Conservation (phyloP, 306 rosid genomes). For the Quercus alba region DNA sequence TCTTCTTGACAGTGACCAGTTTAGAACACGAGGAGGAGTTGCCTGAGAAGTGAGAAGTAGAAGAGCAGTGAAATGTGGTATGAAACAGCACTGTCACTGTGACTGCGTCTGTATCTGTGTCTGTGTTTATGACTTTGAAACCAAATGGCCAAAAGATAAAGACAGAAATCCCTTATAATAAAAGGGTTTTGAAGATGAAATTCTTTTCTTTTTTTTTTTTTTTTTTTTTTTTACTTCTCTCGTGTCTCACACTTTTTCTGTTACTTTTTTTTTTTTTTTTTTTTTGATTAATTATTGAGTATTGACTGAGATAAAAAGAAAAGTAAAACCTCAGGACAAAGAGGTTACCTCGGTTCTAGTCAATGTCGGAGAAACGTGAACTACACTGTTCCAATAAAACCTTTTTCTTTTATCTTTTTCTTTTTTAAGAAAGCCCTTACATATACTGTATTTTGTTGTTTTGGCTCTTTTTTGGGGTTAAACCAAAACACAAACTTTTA, state of each 20-base stretch:
- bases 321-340: neutral
- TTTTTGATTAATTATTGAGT: too few species aligned
- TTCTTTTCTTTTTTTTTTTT: neutral
- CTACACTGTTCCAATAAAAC: neutral
- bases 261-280: too few species aligned
- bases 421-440: neutral
- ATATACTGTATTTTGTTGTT: too few species aligned
- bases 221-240: neutral
- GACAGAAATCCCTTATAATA: too few species aligned
- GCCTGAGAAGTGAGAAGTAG: slow-evolving; percentile 11
- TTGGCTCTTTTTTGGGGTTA: too few species aligned
- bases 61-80: neutral
- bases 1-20: neutral
- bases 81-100: neutral
- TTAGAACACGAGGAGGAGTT: neutral
- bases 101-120: too few species aligned
- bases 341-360: neutral
- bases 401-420: neutral
- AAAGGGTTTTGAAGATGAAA: too few species aligned
- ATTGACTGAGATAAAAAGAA: neutral
- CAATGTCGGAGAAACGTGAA: neutral
- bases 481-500: too few species aligned
- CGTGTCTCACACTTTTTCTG: too few species aligned
- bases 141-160: too few species aligned
- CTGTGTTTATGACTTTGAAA: too few species aligned